These are phyloP conservation scores for Penicillium sp. DNA, from an alignment of 2,329 filamentous ascomycete genomes.

Conservation along the genomic window DNA sequence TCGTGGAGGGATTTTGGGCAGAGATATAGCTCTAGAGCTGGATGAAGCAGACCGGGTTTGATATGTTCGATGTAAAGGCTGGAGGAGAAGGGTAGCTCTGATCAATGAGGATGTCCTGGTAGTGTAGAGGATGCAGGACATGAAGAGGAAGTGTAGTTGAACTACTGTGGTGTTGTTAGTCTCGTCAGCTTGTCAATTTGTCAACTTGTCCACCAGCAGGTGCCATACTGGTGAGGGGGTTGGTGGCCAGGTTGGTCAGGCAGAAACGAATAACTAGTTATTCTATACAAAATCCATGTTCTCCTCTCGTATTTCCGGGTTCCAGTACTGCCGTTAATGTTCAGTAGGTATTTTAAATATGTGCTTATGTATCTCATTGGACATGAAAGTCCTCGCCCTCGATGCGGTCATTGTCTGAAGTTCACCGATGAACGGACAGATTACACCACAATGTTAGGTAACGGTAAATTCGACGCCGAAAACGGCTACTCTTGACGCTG, in stretches of 20 bases:
- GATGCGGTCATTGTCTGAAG: background rate
- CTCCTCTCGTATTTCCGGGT: background rate
- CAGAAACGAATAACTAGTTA: too few relatives aligned
- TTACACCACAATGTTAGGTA: too few relatives aligned
- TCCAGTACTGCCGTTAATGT: background rate
- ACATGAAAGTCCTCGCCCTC: background rate
- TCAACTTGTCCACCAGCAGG: constrained; percentile 2
- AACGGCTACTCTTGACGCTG: too few relatives aligned
- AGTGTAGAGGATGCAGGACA: constrained; percentile 7
- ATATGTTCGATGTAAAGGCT: constrained; percentile 1
- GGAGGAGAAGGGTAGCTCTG: constrained; percentile 10
- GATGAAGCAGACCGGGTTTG: background rate
- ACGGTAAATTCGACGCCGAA: too few relatives aligned
- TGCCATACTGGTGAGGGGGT: background rate
- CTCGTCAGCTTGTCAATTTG: constrained; percentile 1
- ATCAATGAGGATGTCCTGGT: constrained; percentile 1
- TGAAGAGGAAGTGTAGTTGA: background rate
- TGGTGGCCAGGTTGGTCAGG: background rate
- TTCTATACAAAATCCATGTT: background rate
- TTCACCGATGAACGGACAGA: background rate
- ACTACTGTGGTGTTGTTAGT: background rate
- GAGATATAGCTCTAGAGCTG: background rate
- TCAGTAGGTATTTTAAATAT: background rate
- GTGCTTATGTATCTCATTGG: background rate
- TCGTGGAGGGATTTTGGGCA: background rate